Evolutionary conservation across 176 grass and related monocot genomes (phyloP), one percentile per base, ranked within the genome.

Genomic region (Tillandsia leiboldiana): DNA sequence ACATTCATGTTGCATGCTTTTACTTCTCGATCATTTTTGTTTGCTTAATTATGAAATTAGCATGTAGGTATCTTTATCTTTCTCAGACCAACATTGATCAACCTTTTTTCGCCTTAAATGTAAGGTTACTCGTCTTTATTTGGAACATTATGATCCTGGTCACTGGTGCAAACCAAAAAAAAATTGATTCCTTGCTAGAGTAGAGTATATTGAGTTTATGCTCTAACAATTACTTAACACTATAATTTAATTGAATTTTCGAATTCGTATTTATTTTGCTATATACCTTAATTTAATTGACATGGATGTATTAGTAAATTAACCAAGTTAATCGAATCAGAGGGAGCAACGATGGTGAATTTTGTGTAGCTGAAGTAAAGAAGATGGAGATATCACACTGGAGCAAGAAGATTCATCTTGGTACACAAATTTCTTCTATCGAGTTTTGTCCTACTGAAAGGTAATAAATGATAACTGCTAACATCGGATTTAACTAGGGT

Each of bases 401-500:
- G 94, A 93, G 87, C 65, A 93, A 85, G 80, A 93, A 93, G 74
- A 51, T 84, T 51, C 87, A 99, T 87, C 75, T 93, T 67, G 94
- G 89, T 67, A 83, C 82, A 29, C 74, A 72, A 0, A 28, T 99
- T 75, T 77, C 70, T n/a, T 77, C 74, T 17, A 83, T 99, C 26
- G 87, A 87, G 53, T 99, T 99, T 81, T 88, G 84, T 71, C 90
- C 90, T 82, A 93, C 80, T 75, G 87, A 93, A 88, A 90, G 94
- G 94, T 99, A 83, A 54, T 27, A 73, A 17, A 51, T 18, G 52
- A 33, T 67, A 14, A 48, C 1, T 48, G 18, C 10, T 0, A 67
- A 48, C 26, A 14, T 49, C 5, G 29, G 29, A 33, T 33, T 59
- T 15, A 59, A 22, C 56, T 59, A 59, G 56, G 1, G 20, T 15